Conservation (phyloP, 306 rosid genomes). For the Cajanus cajan region DNA sequence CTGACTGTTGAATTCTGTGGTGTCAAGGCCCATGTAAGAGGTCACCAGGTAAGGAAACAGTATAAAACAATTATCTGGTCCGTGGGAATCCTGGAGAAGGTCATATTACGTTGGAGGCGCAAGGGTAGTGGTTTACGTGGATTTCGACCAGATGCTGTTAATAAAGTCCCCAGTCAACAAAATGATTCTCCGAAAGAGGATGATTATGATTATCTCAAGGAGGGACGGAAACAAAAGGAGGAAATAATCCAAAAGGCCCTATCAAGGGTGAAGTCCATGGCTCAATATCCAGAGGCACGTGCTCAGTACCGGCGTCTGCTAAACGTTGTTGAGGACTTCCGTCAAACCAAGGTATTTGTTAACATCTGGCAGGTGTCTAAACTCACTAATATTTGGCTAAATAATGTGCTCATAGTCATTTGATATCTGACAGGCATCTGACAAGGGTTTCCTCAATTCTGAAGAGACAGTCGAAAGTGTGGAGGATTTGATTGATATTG, state of each 20-base stretch:
- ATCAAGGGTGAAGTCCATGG: conserved; percentile 91
- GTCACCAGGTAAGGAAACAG: conserved; percentile 89
- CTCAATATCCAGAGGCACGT: conserved; percentile 89
- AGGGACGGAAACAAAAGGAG: conserved; percentile 84
- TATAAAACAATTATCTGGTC: conserved; percentile 76
- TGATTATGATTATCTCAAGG: conserved; percentile 81
- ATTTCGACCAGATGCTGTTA: conserved; percentile 54
- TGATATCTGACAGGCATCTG: conserved; percentile 40
- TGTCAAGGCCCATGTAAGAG: conserved; percentile 88
- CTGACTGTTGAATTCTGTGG: conserved; percentile 41
- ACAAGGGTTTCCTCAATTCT: conserved; percentile 41
- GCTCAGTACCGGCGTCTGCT: conserved; percentile 88
- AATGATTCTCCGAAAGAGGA: conserved; percentile 50
- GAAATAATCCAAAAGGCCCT: conserved; percentile 88
- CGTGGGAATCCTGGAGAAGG: conserved; percentile 83
- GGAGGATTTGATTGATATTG: conserved; percentile 73
- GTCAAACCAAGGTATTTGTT: conserved; percentile 65
- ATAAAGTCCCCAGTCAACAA: conserved; percentile 43
- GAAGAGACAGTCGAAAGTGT: conserved; percentile 60
- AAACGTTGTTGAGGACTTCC: conserved; percentile 75
- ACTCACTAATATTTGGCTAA: background rate
- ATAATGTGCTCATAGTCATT: conserved; percentile 26
- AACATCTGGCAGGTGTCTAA: background rate
- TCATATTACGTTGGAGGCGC: conserved; percentile 92
- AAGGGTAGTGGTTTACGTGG: conserved; percentile 91